These are phyloP conservation scores for Colletotrichum brevisporum DNA, from an alignment of 2,329 filamentous ascomycete species.

Conservation along the genomic window DNA sequence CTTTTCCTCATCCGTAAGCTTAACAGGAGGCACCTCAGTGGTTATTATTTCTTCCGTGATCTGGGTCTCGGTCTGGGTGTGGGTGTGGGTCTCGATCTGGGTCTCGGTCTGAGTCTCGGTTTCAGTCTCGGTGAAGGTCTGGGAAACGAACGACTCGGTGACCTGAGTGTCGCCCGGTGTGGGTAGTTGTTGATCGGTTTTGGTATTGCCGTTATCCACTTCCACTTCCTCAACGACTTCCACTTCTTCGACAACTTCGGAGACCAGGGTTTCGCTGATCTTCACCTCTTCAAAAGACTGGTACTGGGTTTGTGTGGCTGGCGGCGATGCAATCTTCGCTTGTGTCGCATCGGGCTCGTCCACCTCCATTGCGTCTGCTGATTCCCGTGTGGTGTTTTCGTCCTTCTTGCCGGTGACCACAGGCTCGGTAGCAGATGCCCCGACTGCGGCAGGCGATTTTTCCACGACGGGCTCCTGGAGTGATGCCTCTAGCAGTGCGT, in stretches of 20 bases:
- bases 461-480: not conserved
- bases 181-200: conserved; percentile 5
- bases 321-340: conserved; percentile 9
- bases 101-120: conserved; percentile 21
- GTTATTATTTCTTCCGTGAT: conserved; percentile 32
- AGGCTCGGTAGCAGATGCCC: not conserved
- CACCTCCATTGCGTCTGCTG: conserved; percentile 31
- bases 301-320: conserved; percentile 7
- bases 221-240: conserved; percentile 6
- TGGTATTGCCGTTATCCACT: not conserved
- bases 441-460: conserved; percentile 8
- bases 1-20: not conserved
- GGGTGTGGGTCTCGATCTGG: not conserved
- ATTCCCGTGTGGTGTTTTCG: not conserved
- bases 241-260: conserved; percentile 3
- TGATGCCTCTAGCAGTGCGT: not conserved
- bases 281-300: conserved; percentile 17
- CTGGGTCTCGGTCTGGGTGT: conserved; percentile 9
- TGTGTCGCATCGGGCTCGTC: conserved; percentile 11
- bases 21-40: conserved; percentile 12
- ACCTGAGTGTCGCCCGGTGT: conserved; percentile 33
- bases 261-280: conserved; percentile 4
- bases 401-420: not conserved
- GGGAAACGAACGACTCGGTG: conserved; percentile 7
- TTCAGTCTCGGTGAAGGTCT: conserved; percentile 23